A percentile compares a stretch with the other conserved stretches of the same genome.
Conservation (phyloP, 139 green algal species). For the Diplosphaera chodatii region DNA sequence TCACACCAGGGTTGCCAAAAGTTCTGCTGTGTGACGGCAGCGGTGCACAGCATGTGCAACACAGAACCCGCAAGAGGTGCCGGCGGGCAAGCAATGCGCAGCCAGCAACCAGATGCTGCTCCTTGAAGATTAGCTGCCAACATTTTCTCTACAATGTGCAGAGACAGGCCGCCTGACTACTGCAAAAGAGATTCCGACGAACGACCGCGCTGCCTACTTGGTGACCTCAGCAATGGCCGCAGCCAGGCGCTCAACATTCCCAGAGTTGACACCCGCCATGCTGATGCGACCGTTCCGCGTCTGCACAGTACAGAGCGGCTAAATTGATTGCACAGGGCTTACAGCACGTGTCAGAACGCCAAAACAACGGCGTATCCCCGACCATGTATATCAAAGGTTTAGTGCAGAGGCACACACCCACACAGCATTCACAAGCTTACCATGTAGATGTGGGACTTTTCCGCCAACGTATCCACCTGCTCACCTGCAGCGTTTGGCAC, state of each 20-base stretch:
- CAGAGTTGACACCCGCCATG: constrained; percentile 84
- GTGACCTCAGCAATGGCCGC: constrained; percentile 82
- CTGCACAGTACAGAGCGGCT: not conserved
- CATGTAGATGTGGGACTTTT: constrained; percentile 82
- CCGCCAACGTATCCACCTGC: constrained; percentile 73
- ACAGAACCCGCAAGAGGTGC: too few species aligned
- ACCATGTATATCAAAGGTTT: not conserved
- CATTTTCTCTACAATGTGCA: too few species aligned
- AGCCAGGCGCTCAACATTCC: constrained; percentile 74
- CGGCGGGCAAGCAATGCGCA: too few species aligned
- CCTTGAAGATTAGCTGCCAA: too few species aligned
- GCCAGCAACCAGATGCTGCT: too few species aligned
- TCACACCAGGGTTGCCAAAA: too few species aligned
- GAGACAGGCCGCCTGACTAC: too few species aligned
- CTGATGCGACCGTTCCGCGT: constrained; percentile 87
- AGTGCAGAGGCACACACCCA: not conserved
- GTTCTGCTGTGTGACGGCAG: too few species aligned
- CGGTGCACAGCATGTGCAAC: too few species aligned
- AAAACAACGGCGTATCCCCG: too few species aligned
- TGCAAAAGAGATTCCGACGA: too few species aligned
- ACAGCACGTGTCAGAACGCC: not conserved
- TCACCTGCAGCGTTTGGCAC: not conserved
- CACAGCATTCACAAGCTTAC: not conserved
- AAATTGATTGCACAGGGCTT: not conserved
- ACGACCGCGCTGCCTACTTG: constrained; percentile 11